Evolutionary conservation across 306 rosid genomes (phyloP), one percentile per base, ranked within the genome.

Genomic region (Prunus davidiana): DNA sequence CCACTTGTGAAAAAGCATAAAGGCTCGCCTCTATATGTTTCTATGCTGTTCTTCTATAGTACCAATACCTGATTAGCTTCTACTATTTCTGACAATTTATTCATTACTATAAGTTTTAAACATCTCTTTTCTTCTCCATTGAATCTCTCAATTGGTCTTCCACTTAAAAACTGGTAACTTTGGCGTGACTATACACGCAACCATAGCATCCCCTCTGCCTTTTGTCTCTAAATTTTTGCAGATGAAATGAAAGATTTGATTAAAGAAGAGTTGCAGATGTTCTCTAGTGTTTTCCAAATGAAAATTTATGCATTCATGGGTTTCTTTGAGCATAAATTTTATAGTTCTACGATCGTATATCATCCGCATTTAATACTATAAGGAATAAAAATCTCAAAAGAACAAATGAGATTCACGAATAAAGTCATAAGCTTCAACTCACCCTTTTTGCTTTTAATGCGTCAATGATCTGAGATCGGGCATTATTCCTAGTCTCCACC

Each of bases 401-500:
- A 24, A 73, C 15, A 30, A 63, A 27, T 63, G 67, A 4, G n/a
- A 67, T 27, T 74, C 41, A 50, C 19, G 34, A 50, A 24, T 63
- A 54, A 45, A 34, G 18, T 30, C 72, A 71, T 77, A 52, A 73
- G 85, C 54, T 75, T 62, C 32, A 64, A 76, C 98, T 81, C 84
- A 96, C 99, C 98, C 93, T 83, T 76, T 92, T 96, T n/a, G 93
- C 92, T 91, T 85, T 91, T 74, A 92, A 77, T 13, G 90, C 84
- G 66, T 96, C 98, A 16, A 85, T 86, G 82, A 96, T 70, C 86
- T 86, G 89, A 79, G 75, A 78, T 54, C 97, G 96, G 52, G 87
- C 85, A 81, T 92, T 91, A 71, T 87, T 96, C 82, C 78, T 89
- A 89, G 81, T 91, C 80, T 76, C 88, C 76, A 83, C 74, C 73